Base-by-base conservation (phyloP, 1,284 basidiomycete species). In the Sanghuangporus baumii region DNA sequence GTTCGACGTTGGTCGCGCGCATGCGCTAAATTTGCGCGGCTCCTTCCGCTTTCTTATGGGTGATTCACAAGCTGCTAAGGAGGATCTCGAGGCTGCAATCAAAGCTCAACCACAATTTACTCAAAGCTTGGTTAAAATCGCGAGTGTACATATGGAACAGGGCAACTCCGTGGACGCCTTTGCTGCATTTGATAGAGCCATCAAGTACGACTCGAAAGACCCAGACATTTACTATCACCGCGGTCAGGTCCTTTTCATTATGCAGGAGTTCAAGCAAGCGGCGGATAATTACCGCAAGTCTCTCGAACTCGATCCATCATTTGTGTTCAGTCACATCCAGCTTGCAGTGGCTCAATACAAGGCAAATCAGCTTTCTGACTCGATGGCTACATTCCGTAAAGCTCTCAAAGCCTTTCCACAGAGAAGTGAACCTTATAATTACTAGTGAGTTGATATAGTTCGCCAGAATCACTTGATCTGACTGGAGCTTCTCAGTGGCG, bases 201-300 rank as follows among this genome's bases (percentile, higher is more conserved):
- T 96, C 71, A 81, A 84, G 72, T 84, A 91, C 68, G 88, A 98
- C 71, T 75, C 89, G 5, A 78, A 88, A 58, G 95, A 99, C 76
- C 89, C 96, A 0, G 97, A 99, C 75, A 95, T 98, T 66, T 99
- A 95, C 81, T 99, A 99, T 78, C 97, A 99, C 77, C 93, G 96
- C 68, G 97, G 96, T 41, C 97, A 99, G 81, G 97, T 99, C 50
- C 84, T 94, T 75, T 99, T 98, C 77, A 98, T 99, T 74, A 93
- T 96, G 80, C 90, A 90, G 75, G 89, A 98, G 68, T 98, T 91
- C 74, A 79, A 81, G 16, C 81, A 89, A 56, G 96, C 96, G 0
- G 91, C 95, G 38, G 84, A 87, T 70, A 93, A 98, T 76, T 99
- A 98, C 79, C 86, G 84, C 40, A 91, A 93, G 74, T 96, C 94